Conservation (phyloP, 345 rosid genomes). For the Lepidium didymum region DNA sequence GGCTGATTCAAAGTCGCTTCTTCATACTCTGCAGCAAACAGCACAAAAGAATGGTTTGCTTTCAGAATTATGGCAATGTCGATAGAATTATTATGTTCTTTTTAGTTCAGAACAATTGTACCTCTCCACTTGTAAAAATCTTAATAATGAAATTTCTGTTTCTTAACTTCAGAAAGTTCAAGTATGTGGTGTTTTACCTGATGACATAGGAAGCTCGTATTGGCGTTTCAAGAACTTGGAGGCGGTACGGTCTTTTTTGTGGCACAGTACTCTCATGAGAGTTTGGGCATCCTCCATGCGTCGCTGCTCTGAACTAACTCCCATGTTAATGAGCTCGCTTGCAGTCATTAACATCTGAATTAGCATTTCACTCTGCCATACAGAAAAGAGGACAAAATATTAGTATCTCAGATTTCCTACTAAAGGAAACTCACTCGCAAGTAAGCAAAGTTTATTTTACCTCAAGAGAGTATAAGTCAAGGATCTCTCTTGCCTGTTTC, state of each 20-base stretch:
- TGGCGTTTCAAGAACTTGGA: conserved; percentile 78
- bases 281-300: conserved; percentile 64
- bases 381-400: background rate
- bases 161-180: background rate
- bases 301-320: conserved; percentile 46
- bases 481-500: conserved; percentile 60
- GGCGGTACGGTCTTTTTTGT: conserved; percentile 84
- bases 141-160: background rate
- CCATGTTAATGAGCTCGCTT: conserved; percentile 61
- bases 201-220: conserved; percentile 86
- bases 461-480: conserved; percentile 67
- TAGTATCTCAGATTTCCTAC: background rate
- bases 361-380: conserved; percentile 63
- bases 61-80: conserved; percentile 1
- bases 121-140: conserved; percentile 14
- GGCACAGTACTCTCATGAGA: conserved; percentile 83
- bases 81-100: conserved; percentile 1
- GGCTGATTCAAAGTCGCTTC: conserved; percentile 41
- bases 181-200: conserved; percentile 46
- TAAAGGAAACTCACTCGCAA: background rate
- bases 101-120: conserved; percentile 11
- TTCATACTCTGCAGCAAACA: conserved; percentile 55
- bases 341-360: conserved; percentile 84
- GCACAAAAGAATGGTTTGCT: background rate
- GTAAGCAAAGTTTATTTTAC: conserved; percentile 30